Conservation (phyloP, 106 monocot species). For the Vanilla planifolia region DNA sequence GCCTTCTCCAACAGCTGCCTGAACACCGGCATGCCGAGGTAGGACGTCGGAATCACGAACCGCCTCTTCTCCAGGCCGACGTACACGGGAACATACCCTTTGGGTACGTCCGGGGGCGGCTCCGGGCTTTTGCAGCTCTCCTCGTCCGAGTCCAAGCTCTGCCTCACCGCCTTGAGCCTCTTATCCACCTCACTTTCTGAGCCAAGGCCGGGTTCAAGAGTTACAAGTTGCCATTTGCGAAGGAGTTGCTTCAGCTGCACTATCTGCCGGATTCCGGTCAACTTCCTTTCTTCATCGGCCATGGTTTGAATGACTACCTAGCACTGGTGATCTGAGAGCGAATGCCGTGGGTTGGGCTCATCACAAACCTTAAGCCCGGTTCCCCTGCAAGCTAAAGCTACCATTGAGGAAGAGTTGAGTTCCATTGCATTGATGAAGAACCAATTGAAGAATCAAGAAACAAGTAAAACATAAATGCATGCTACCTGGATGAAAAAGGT, state of each 20-base stretch:
- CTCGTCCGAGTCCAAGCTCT: slow-evolving; percentile 44
- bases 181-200: not conserved
- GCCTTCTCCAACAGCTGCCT: slow-evolving; percentile 56
- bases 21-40: slow-evolving; percentile 45
- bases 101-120: slow-evolving; percentile 53
- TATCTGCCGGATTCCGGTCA: slow-evolving; percentile 42
- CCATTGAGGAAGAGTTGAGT: too few relatives aligned
- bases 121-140: slow-evolving; percentile 46
- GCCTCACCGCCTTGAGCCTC: slow-evolving; percentile 15
- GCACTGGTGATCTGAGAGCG: too few relatives aligned
- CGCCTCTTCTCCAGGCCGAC: slow-evolving; percentile 48
- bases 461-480: too few relatives aligned
- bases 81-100: slow-evolving; percentile 51
- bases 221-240: slow-evolving; percentile 31
- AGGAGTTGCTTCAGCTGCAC: slow-evolving; percentile 39
- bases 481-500: too few relatives aligned
- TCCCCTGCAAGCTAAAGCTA: too few relatives aligned
- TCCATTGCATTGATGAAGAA: too few relatives aligned
- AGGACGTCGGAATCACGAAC: slow-evolving; percentile 65
- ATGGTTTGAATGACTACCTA: slow-evolving; percentile 11
- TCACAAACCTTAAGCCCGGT: too few relatives aligned
- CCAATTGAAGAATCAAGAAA: too few relatives aligned
- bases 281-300: slow-evolving; percentile 19
- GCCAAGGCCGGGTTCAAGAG: slow-evolving; percentile 9
- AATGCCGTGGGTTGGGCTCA: too few relatives aligned